phyloP scores from a whole-genome alignment of 257 asterid species.

The Verbena officinalis region DNA sequence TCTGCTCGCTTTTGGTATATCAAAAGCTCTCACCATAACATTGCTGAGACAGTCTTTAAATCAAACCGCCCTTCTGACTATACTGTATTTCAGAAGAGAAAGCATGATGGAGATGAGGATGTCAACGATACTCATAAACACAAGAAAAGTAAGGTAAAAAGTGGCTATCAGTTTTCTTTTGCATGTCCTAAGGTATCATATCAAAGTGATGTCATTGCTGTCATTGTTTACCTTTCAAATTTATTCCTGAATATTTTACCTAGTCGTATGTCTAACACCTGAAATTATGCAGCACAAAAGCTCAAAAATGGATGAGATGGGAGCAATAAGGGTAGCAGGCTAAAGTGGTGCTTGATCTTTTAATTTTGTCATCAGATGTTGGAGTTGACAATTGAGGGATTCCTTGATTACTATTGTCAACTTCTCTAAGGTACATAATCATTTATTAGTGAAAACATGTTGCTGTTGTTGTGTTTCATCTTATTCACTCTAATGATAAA shows the following conservation, averaged over 20 bases:
- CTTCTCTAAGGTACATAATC: slow-evolving; percentile 65
- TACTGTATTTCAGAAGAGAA: slow-evolving; percentile 52
- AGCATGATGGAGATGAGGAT: slow-evolving; percentile 64
- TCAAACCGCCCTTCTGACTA: slow-evolving; percentile 13
- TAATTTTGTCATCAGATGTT: slow-evolving; percentile 60
- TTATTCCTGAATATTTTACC: slow-evolving; percentile 15
- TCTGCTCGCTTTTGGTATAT: slow-evolving; percentile 14
- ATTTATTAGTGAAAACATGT: slow-evolving; percentile 35
- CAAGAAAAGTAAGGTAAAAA: slow-evolving; percentile 62
- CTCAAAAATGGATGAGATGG: slow-evolving; percentile 91
- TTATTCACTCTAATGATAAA: slow-evolving; percentile 19
- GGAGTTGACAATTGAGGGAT: slow-evolving; percentile 68
- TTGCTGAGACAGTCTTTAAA: slow-evolving; percentile 20
- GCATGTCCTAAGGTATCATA: slow-evolving; percentile 16
- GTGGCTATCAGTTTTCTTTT: slow-evolving; percentile 19
- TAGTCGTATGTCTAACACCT: slow-evolving; percentile 40
- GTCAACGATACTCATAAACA: slow-evolving; percentile 50
- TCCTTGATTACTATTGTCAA: slow-evolving; percentile 54
- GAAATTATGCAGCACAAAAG: slow-evolving; percentile 83
- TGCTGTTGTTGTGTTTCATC: slow-evolving; percentile 30
- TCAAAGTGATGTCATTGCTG: slow-evolving; percentile 9
- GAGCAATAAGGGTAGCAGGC: slow-evolving; percentile 88
- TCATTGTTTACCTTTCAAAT: slow-evolving; percentile 13
- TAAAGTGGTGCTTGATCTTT: slow-evolving; percentile 50
- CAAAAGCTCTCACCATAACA: not conserved